Percentiles rank a stretch among this genome's conserved stretches.
phyloP scores from a whole-genome alignment of 495 filamentous ascomycete species.

The Gamarada debralockiae region DNA sequence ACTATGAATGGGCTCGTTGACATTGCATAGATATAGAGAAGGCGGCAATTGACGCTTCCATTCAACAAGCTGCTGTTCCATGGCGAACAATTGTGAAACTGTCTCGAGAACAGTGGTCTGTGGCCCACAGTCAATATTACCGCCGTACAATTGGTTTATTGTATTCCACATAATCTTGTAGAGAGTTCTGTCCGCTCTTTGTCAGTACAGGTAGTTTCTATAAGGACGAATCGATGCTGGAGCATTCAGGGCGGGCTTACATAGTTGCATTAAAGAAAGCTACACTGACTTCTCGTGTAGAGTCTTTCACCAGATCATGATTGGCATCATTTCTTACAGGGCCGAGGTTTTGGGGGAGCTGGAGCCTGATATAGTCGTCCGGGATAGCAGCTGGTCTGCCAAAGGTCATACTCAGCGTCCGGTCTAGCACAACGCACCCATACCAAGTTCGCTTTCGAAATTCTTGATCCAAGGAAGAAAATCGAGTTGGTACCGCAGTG shows the following conservation, averaged over 20 bases:
- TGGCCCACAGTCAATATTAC: slow-evolving; percentile 29
- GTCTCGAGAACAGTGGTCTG: background rate
- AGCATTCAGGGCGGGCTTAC: slow-evolving; percentile 21
- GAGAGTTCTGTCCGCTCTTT: slow-evolving; percentile 1
- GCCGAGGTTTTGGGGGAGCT: no score
- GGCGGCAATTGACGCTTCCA: slow-evolving; percentile 7
- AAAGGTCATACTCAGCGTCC: slow-evolving; percentile 40
- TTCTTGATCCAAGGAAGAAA: slow-evolving; percentile 31
- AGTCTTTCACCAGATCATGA: background rate
- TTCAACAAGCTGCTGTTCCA: slow-evolving; percentile 14
- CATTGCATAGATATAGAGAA: background rate
- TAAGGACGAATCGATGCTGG: background rate
- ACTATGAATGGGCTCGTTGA: background rate
- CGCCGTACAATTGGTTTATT: slow-evolving; percentile 29
- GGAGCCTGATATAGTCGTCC: slow-evolving; percentile 31
- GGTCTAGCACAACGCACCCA: slow-evolving; percentile 36
- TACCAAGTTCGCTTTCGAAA: slow-evolving; percentile 37
- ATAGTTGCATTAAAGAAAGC: slow-evolving; percentile 33
- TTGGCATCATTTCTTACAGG: background rate
- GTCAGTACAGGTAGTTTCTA: background rate
- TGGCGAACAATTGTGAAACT: background rate
- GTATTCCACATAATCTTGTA: slow-evolving; percentile 24
- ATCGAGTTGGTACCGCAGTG: slow-evolving; percentile 20
- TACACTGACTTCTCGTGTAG: slow-evolving; percentile 13
- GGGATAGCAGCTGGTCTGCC: slow-evolving; percentile 35